Evolutionary conservation across 495 filamentous ascomycete genomes (phyloP), one percentile per base, ranked within the genome.

Genomic region (Daldinia childiae): DNA sequence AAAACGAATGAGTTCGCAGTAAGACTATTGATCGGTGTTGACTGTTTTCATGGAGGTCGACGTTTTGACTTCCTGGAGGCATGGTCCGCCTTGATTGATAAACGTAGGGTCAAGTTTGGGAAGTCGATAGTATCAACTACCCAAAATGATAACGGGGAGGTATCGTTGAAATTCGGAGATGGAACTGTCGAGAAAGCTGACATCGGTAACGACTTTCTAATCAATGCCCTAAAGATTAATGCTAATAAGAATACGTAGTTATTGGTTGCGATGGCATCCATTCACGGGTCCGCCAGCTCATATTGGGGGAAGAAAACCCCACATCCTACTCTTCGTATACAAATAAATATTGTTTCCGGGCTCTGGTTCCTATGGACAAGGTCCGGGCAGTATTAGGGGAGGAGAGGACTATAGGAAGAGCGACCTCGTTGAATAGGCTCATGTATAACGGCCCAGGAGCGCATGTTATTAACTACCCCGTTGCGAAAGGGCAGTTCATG

Each of bases 211-310:
- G 6, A 43, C 3, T 15, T 26, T 27, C 59, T 36, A 52, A 12
- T 1, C 1, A 34, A 15, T 34, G 4, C 7, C 26, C 11, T n/a
- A 12, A 15, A 4, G 27, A 62, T 17, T 1, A 9, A 29, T 24
- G 27, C 72, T 77, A 58, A 77, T 69, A 34, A 36, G 6, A 24
- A 26, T 56, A 0, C 21, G 3, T 68, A 73, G 80, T 83, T 6
- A 74, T 85, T 24, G 83, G 81, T 6, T 83, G 81, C 70, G 83
- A 85, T 59, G 83, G 83, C 30, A 82, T 85, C 38, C 76, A 69
- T 26, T 84, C 82, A 0, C 74, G 78, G 15, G 69, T 83, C 29
- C 80, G 83, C 6, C 67, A 77, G 45, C 60, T 80, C 54, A 36
- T 83, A 21, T 45, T 82, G 11, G 75, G 79, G 0, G 62, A 78